Base-by-base conservation (phyloP, 2,329 filamentous ascomycete species). In the Pestalotiopsis sp. region DNA sequence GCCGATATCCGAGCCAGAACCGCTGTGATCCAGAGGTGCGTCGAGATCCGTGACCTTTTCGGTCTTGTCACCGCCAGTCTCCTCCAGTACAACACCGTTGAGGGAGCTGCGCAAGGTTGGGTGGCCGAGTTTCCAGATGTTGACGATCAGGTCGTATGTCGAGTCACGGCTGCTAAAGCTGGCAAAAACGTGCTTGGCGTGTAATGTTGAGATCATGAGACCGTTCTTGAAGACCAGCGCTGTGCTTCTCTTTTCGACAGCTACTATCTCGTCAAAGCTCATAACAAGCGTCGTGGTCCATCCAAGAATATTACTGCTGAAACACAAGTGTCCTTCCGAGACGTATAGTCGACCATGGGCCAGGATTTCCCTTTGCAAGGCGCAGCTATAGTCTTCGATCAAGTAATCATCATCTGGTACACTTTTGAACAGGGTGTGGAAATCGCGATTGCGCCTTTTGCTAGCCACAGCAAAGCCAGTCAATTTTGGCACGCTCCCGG, bases 241-340 rank as follows among this genome's bases (percentile, higher is more conserved):
- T 0, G 96, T 99, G 78, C 91, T 98, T 79, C 97, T 93, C 83
- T 98, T 98, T 81, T 99, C 96, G 7, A 99, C 93, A 0, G 95
- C 94, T 23, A 98, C 93, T 68, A 99, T 93, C 80, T 99, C 96
- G 77, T 99, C 96, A 78, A 99, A 99, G 79, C 94, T 97, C 84
- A 99, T 97, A 66, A 99, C 95, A 57, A 99, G 85, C 1, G 96
- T 99, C 0, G 96, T 99, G 25, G 97, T 93, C 96, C 96, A 99
- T 66, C 96, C 96, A 61, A 99, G 88, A 73, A 99, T 99, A 78
- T 99, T 99, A 84, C 96, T 98, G 76, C 95, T 98, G 81, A 99
- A 99, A 83, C 96, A 99, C 61, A 99, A 90, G 78, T 99, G 95
- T 12, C 95, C 95, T 82, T 99, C 96, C 0, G 96, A 98, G 57